Conservation (phyloP, 495 filamentous ascomycete genomes). For the Penicillium angulare region DNA sequence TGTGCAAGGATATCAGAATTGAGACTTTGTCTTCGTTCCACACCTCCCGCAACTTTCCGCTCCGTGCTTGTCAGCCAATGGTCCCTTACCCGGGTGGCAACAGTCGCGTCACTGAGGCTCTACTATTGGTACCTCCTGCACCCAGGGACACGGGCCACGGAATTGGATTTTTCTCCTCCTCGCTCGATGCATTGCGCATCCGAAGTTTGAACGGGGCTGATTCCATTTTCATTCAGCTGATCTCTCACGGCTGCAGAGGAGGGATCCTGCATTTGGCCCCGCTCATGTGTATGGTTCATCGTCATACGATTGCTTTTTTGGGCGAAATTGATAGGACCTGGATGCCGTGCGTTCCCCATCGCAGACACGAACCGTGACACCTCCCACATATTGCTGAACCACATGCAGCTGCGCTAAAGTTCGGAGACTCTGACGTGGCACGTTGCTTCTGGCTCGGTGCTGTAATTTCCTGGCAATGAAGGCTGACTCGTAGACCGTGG, state of each 20-base stretch:
- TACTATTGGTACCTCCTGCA: slow-evolving; percentile 35
- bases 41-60: slow-evolving; percentile 24
- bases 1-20: slow-evolving; percentile 22
- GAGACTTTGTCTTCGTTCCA: slow-evolving; percentile 19
- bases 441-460: slow-evolving; percentile 36
- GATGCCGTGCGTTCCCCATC: slow-evolving; percentile 34
- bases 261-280: slow-evolving; percentile 44
- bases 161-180: slow-evolving; percentile 22
- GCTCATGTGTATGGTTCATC: slow-evolving; percentile 45
- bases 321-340: slow-evolving; percentile 40
- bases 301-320: slow-evolving; percentile 27
- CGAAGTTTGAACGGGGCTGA: slow-evolving; percentile 16
- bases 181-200: slow-evolving; percentile 8
- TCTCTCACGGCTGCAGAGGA: slow-evolving; percentile 44
- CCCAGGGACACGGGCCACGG: slow-evolving; percentile 24
- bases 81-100: slow-evolving; percentile 22
- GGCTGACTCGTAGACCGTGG: slow-evolving; percentile 28
- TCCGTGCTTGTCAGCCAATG: slow-evolving; percentile 28
- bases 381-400: slow-evolving; percentile 40
- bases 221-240: slow-evolving; percentile 48
- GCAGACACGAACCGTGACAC: slow-evolving; percentile 43
- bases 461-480: slow-evolving; percentile 26
- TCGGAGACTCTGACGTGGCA: slow-evolving; percentile 52
- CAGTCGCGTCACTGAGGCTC: slow-evolving; percentile 26
- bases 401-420: slow-evolving; percentile 48